Conservation (phyloP, 768 basidiomycete genomes). For the Tulasnella calospora region DNA sequence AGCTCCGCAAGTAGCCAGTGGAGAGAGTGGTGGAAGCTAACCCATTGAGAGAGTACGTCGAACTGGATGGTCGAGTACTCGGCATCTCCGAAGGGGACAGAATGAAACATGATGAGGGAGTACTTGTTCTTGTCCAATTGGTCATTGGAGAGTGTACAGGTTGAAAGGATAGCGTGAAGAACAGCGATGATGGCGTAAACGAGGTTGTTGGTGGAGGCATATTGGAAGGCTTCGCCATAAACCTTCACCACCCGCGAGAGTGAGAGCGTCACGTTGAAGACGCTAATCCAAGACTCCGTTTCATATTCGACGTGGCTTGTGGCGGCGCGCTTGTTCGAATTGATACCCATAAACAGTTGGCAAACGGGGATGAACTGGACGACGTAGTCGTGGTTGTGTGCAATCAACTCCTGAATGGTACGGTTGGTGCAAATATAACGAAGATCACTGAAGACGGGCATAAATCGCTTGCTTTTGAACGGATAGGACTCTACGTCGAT, state of each 20-base stretch:
- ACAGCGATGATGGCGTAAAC: slow-evolving; percentile 63
- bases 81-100: slow-evolving; percentile 57
- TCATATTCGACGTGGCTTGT: slow-evolving; percentile 91
- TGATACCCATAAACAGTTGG: slow-evolving; percentile 88
- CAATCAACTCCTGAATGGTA: slow-evolving; percentile 74
- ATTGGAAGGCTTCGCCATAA: slow-evolving; percentile 78
- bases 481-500: slow-evolving; percentile 80
- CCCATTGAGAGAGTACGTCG: slow-evolving; percentile 72
- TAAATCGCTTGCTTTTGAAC: slow-evolving; percentile 93
- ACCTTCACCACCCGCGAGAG: slow-evolving; percentile 83
- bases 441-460: slow-evolving; percentile 89
- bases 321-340: slow-evolving; percentile 79
- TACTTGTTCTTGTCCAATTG: slow-evolving; percentile 66
- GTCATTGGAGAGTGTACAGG: slow-evolving; percentile 63
- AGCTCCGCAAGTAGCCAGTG: slow-evolving; percentile 89
- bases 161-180: slow-evolving; percentile 63
- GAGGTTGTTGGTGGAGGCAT: slow-evolving; percentile 54
- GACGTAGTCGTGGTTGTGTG: slow-evolving; percentile 61
- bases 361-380: slow-evolving; percentile 69
- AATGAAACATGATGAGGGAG: slow-evolving; percentile 56
- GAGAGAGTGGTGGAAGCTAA: slow-evolving; percentile 89
- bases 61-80: slow-evolving; percentile 65
- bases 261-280: slow-evolving; percentile 91
- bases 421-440: slow-evolving; percentile 77
- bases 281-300: slow-evolving; percentile 92